phyloP scores from a whole-genome alignment of 306 rosid genomes.

The Alnus rubra region DNA sequence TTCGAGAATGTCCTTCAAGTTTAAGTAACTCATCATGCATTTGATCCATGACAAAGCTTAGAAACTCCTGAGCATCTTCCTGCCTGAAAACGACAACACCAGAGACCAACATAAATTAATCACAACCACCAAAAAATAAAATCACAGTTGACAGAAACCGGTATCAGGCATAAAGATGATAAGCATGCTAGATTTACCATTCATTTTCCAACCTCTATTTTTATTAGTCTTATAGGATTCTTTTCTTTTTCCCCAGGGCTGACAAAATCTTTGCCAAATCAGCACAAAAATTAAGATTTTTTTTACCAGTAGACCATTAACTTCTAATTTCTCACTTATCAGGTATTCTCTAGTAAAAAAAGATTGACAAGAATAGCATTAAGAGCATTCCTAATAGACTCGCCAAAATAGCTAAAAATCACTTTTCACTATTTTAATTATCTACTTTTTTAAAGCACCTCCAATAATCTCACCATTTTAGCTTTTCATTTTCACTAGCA shows the following conservation, averaged over 20 bases:
- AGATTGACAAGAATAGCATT: neutral
- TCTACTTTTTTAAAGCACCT: no score
- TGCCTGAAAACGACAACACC: constrained; percentile 55
- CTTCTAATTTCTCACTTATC: neutral
- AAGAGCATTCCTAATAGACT: neutral
- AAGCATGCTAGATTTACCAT: neutral
- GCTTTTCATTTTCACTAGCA: no score
- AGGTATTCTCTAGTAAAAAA: neutral
- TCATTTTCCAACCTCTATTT: neutral
- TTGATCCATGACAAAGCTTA: constrained; percentile 88
- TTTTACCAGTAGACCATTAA: neutral
- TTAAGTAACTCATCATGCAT: constrained; percentile 89
- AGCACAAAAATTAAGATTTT: neutral
- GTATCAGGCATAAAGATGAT: neutral
- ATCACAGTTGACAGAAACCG: neutral
- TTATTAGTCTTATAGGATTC: neutral
- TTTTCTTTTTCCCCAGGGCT: neutral
- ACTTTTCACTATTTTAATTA: no score
- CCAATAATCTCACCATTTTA: no score
- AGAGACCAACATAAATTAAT: constrained; percentile 20
- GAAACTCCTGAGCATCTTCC: constrained; percentile 98
- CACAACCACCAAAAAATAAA: constrained; percentile 10
- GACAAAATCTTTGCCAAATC: neutral
- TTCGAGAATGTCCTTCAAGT: constrained; percentile 63
- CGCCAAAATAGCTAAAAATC: no score